These are phyloP conservation scores for Spencermartinsiella europaea DNA, from an alignment of 805 yeast species.

Conservation along the genomic window DNA sequence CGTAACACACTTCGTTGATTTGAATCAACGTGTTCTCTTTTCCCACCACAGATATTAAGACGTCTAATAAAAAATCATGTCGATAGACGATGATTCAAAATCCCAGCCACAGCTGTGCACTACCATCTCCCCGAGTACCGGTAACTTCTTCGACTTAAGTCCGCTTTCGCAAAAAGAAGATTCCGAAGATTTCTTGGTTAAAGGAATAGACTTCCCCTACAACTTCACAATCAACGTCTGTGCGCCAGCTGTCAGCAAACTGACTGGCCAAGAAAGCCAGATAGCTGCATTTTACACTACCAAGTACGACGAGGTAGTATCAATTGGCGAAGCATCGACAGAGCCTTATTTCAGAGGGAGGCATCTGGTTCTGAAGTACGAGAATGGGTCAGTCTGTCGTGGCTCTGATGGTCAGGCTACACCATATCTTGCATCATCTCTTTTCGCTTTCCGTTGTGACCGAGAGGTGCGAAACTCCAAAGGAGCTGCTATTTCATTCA, in stretches of 20 bases:
- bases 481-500: slow-evolving; percentile 55
- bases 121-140: slow-evolving; percentile 28
- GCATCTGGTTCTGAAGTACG: slow-evolving; percentile 64
- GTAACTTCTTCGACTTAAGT: slow-evolving; percentile 41
- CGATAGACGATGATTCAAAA: not conserved
- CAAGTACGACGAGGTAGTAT: slow-evolving; percentile 35
- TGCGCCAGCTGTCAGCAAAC: slow-evolving; percentile 44
- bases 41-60: too few species aligned
- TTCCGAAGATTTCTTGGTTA: slow-evolving; percentile 29
- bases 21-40: too few species aligned
- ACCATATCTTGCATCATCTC: slow-evolving; percentile 52
- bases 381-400: slow-evolving; percentile 47
- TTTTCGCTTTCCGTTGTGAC: slow-evolving; percentile 73
- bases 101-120: slow-evolving; percentile 21
- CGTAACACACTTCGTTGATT: too few species aligned
- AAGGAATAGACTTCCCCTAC: slow-evolving; percentile 61
- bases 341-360: slow-evolving; percentile 66
- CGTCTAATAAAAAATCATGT: too few species aligned
- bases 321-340: slow-evolving; percentile 48
- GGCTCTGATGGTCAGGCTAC: slow-evolving; percentile 40
- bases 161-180: slow-evolving; percentile 32
- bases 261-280: slow-evolving; percentile 33
- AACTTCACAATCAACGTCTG: slow-evolving; percentile 77
- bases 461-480: slow-evolving; percentile 45
- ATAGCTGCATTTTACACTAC: slow-evolving; percentile 59